phyloP scores from a whole-genome alignment of 306 rosid genomes.

The Rosa rugosa region DNA sequence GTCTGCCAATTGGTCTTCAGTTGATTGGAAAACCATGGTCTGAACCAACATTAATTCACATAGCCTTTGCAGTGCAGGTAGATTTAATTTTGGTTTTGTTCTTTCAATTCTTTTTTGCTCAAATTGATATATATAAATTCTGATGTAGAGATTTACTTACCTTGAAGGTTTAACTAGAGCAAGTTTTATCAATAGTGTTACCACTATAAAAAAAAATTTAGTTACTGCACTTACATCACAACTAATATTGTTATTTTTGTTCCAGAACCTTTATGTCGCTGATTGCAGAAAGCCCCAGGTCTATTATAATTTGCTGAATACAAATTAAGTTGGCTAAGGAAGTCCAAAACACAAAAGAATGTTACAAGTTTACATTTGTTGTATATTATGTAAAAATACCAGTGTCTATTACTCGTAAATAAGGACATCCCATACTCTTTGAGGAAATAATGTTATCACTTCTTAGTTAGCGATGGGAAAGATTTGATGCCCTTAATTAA shows the following conservation, averaged over 20 bases:
- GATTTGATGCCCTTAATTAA: neutral
- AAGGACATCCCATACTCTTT: neutral
- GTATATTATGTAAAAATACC: neutral
- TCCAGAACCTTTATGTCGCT: constrained; percentile 52
- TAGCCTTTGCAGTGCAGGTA: constrained; percentile 84
- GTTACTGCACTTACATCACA: neutral
- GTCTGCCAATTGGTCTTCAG: constrained; percentile 96
- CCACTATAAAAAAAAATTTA: neutral
- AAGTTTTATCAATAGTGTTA: neutral
- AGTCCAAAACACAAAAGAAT: neutral
- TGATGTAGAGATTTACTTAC: neutral
- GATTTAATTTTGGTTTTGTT: neutral
- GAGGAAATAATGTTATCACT: neutral
- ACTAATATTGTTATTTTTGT: constrained; percentile 14
- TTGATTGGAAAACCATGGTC: constrained; percentile 93
- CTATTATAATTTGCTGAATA: constrained; percentile 54
- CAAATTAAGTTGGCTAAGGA: constrained; percentile 10
- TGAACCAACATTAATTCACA: constrained; percentile 76
- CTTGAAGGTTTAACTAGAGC: neutral
- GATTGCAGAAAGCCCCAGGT: constrained; percentile 64
- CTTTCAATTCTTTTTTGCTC: neutral
- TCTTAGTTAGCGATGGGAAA: neutral
- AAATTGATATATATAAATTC: neutral
- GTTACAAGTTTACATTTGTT: neutral
- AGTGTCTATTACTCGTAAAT: neutral